Evolutionary conservation across 2,329 filamentous ascomycete species (phyloP), one percentile per base, ranked within the genome.

Genomic region (Trichoderma sp.): DNA sequence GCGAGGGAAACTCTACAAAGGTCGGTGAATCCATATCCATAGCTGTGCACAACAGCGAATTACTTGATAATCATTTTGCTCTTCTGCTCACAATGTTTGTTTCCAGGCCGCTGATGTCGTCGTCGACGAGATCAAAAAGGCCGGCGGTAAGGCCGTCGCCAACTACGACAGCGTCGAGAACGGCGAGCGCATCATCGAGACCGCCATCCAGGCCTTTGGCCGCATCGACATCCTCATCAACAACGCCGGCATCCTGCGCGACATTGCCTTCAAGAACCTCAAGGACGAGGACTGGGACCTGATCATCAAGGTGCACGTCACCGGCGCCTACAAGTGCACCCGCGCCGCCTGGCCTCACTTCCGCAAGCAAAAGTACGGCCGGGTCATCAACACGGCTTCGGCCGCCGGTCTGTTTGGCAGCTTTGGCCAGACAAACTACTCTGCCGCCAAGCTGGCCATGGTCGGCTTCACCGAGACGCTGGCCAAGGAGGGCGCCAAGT

Each of bases 211-310:
- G 81, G 85, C 84, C 68, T 96, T 90, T 78, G 92, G 95, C 74
- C 92, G 95, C 76, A 88, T 99, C 81, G 95, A 99, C 81, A 85
- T 99, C 73, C 90, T 99, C 76, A 91, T 99, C 83, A 99, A 99
- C 87, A 99, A 98, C 79, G 96, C 96, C 71, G 95, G 96, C 77
- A 98, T 98, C 78, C 87, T 97, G 71, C 91, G 95, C 71, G 94
- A 98, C 83, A 81, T 98, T 78, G 95, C 92, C 87, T 98, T 99
- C 86, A 97, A 97, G 88, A 98, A 98, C 84, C 96, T 98, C 88
- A 96, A 91, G 81, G 96, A 99, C 80, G 83, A 91, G 78, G 96
- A 99, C 81, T 99, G 96, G 96, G 95, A 99, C 79, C 84, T 97
- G 74, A 92, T 97, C 79, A 92, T 95, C 82, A 91, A 89, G 79